Evolutionary conservation across 331 rosid genomes (phyloP), one percentile per base, ranked within the genome.

Genomic region (Quercus phellos): DNA sequence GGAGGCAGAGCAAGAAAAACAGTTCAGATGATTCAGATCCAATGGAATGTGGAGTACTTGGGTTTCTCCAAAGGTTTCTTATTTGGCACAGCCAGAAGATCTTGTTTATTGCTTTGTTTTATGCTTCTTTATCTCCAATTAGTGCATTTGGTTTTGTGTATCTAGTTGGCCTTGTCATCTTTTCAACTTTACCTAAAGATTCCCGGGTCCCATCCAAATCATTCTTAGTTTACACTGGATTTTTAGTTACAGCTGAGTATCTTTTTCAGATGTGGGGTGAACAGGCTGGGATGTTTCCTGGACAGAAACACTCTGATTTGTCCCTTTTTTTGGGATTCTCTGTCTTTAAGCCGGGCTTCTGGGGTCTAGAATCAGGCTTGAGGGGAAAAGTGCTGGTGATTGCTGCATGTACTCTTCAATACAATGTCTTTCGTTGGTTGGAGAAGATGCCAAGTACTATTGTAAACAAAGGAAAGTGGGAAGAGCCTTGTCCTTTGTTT

Each of bases 241-340:
- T 91, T 71, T 82, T 93, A 71, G 90, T 95, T 79, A 76, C 91
- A 35, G 84, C 88, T 34, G 99, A 95, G 77, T 95, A 95, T 87
- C 97, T 95, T 78, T 95, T 93, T 84, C 99, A 95, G 90, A 85
- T 95, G 92, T 95, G 93, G 97, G 99, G 99, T 50, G 68, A 81
- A 79, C 93, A 86, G 84, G 94, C 96, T 80, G 84, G 77, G 82
- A 91, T 95, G 98, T 95, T 91, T 82, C 98, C 99, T 42, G 98
- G 96, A 76, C 99, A 95, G 87, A 87, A 90, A 81, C 84, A 89
- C 84, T 84, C 87, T 51, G 61, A 84, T 77, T 64, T 91, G 46
- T 90, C 99, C 78, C 68, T 76, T 68, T 84, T 93, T 85, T 75
- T 95, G 88, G 99, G 99, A 76, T 89, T 95, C 70, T 86, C 77